Base-by-base conservation (phyloP, 192 early-diverging fungal genomes). In the Obelidium mucronatum region DNA sequence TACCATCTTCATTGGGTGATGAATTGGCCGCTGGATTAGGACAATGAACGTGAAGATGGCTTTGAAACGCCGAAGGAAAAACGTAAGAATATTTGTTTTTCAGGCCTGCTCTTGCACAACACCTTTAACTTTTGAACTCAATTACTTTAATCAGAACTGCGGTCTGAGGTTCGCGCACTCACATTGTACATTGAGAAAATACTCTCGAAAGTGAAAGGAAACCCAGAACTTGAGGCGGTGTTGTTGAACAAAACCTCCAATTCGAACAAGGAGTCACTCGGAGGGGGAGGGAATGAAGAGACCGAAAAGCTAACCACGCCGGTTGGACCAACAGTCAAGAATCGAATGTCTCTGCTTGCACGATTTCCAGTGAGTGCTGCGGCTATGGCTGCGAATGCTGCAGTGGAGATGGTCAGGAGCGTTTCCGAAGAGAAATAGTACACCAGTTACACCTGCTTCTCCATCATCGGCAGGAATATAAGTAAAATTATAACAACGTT, bases 111-210 rank as follows among this genome's bases (percentile, higher is more conserved):
- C 36, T 39, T 64, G 0, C 13, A 13, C 30, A 13, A 37, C 33
- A 66, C 15, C 33, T n/a, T 52, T n/a, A 68, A 51, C 24, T 8
- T 13, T 1, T 31, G 33, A 34, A 1, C n/a, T n/a, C n/a, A n/a
- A n/a, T n/a, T n/a, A n/a, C n/a, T n/a, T 24, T 4, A 28, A 6
- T 13, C 66, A 68, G 66, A 68, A 48, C 48, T 68, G 19, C 40
- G 51, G 2, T 78, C 81, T 1, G 85, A 84, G 35, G 83, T 82
- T 48, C 82, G 81, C 19, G 81, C 80, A 11, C 80, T 78, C 68
- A 82, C 54, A 35, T 58, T 42, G 35, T 60, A 71, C 19, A 60
- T 67, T 1, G 66, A 39, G 55, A 52, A 55, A 39, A 77, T 54
- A 30, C 66, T 68, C 44, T 34, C 22, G 5, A 68, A 68, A 51